phyloP scores from a whole-genome alignment of 2,329 filamentous ascomycete species.

The Chalaropsis thielavioides region DNA sequence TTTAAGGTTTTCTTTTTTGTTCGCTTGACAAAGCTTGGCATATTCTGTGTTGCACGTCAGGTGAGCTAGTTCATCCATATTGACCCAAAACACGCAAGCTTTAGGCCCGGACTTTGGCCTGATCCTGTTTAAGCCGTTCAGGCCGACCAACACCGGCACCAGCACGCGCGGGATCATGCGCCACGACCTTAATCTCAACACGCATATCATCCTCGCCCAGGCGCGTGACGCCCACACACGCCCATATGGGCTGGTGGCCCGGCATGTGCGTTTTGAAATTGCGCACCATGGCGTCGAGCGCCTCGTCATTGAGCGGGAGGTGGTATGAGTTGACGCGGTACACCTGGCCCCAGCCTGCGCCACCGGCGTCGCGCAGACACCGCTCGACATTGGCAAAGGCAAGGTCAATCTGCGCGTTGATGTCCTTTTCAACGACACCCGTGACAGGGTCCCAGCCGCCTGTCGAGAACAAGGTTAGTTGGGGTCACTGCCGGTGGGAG shows the following conservation, averaged over 20 bases:
- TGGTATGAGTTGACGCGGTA: conserved; percentile 35
- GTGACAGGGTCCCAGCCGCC: conserved; percentile 23
- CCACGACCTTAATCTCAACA: conserved; percentile 44
- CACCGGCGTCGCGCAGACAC: conserved; percentile 36
- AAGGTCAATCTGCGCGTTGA: conserved; percentile 34
- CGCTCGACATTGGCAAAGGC: conserved; percentile 44
- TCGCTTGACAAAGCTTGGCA: neutral
- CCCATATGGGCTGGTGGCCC: conserved; percentile 39
- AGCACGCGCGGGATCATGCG: conserved; percentile 30
- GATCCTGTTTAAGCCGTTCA: neutral
- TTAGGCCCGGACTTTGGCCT: too few species aligned
- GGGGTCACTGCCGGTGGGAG: neutral
- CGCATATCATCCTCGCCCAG: conserved; percentile 38
- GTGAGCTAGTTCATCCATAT: too few species aligned
- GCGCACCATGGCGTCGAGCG: conserved; percentile 29
- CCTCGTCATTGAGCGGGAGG: conserved; percentile 28
- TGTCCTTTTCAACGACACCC: conserved; percentile 24
- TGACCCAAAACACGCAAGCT: neutral
- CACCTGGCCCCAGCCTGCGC: conserved; percentile 42
- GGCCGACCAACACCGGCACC: neutral
- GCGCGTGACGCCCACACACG: conserved; percentile 34
- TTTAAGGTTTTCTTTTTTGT: neutral
- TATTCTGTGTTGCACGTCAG: neutral
- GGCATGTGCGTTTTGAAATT: conserved; percentile 38
- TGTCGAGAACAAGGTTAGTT: neutral